Evolutionary conservation across 2,329 filamentous ascomycete genomes (phyloP).

Genomic region (Myriangium duriaei): DNA sequence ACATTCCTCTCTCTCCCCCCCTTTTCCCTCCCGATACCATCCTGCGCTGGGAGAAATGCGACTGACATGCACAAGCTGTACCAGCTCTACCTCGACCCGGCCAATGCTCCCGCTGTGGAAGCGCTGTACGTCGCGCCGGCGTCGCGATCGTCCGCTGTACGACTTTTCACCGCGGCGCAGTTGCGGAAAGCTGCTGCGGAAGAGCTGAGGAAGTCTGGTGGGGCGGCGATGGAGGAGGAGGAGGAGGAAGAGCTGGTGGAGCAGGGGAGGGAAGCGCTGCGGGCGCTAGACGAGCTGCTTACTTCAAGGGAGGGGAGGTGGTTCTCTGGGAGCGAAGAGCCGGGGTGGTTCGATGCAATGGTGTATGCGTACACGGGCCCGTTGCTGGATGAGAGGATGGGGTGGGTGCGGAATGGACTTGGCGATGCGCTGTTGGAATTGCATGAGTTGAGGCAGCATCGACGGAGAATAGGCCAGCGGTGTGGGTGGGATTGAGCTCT

Average conservation of each 20-base stretch:
- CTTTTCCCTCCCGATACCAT: slow-evolving; percentile 2
- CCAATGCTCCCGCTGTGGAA: slow-evolving; percentile 54
- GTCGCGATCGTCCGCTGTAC: slow-evolving; percentile 49
- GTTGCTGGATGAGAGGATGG: slow-evolving; percentile 51
- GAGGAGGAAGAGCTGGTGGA: slow-evolving; percentile 44
- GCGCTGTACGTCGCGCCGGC: slow-evolving; percentile 58
- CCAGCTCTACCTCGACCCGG: slow-evolving; percentile 61
- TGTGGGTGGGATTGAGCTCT: background rate
- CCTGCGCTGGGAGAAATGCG: background rate
- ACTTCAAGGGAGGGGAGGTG: slow-evolving; percentile 39
- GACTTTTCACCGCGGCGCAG: slow-evolving; percentile 48
- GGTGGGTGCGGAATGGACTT: slow-evolving; percentile 53
- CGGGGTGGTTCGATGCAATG: slow-evolving; percentile 72
- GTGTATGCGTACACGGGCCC: slow-evolving; percentile 85
- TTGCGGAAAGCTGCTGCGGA: slow-evolving; percentile 60
- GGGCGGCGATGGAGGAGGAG: slow-evolving; percentile 33
- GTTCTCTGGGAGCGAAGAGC: slow-evolving; percentile 47
- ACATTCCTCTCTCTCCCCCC: slow-evolving; percentile 18
- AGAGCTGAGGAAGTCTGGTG: slow-evolving; percentile 52
- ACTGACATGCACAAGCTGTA: slow-evolving; percentile 45
- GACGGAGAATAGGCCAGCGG: slow-evolving; percentile 41
- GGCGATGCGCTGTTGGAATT: slow-evolving; percentile 43
- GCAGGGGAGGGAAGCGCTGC: slow-evolving; percentile 50
- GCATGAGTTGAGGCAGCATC: slow-evolving; percentile 53
- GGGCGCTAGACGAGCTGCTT: slow-evolving; percentile 47